phyloP scores from a whole-genome alignment of 495 filamentous ascomycete genomes.

The Aspergillus sclerotiicarbonarius region DNA sequence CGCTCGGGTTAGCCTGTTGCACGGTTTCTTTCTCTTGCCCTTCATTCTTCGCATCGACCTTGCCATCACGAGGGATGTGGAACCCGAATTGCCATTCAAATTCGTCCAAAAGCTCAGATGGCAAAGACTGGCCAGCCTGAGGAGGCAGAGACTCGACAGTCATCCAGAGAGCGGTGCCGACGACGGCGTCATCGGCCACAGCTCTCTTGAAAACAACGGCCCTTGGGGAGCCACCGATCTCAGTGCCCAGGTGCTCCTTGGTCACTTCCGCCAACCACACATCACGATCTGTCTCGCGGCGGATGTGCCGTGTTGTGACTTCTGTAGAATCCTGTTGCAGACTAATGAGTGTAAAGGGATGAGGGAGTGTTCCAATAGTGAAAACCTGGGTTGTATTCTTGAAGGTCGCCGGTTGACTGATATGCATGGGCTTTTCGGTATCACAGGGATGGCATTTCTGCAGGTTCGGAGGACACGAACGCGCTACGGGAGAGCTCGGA shows the following conservation, averaged over 20 bases:
- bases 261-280: conserved; percentile 74
- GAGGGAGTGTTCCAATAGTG: conserved; percentile 83
- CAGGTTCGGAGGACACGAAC: conserved; percentile 83
- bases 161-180: conserved; percentile 71
- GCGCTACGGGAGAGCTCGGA: conserved; percentile 63
- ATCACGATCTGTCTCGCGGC: conserved; percentile 74
- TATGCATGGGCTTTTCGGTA: conserved; percentile 47
- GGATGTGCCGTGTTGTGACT: conserved; percentile 65
- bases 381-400: conserved; percentile 63
- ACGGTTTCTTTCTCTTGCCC: conserved; percentile 44
- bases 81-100: conserved; percentile 92
- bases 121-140: conserved; percentile 40
- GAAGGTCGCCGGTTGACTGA: conserved; percentile 58
- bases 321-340: conserved; percentile 54
- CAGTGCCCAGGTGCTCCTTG: conserved; percentile 61
- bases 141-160: conserved; percentile 64
- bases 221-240: conserved; percentile 58
- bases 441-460: conserved; percentile 73
- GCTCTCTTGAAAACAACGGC: conserved; percentile 76
- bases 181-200: conserved; percentile 63
- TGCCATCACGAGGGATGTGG: conserved; percentile 57
- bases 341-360: conserved; percentile 78
- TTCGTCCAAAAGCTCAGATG: conserved; percentile 51
- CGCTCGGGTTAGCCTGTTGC: conserved; percentile 42
- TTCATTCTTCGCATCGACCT: conserved; percentile 51